Evolutionary conservation across 495 filamentous ascomycete species (phyloP), one percentile per base, ranked within the genome.

Genomic region (Parathielavia appendiculata): DNA sequence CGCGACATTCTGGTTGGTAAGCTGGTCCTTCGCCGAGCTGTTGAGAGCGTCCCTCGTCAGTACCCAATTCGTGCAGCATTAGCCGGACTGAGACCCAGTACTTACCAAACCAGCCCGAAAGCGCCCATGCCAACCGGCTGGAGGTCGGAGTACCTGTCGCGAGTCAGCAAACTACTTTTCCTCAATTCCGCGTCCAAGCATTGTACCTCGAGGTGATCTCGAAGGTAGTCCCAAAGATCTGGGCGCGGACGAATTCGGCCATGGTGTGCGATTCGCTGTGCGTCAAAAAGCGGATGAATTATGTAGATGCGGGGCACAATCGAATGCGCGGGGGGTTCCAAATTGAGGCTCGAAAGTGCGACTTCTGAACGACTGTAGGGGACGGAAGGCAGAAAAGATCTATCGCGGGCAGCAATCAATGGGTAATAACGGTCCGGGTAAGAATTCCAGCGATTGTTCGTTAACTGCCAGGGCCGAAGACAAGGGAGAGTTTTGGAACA

Each of bases 91-190:
- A 16, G 46, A 9, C 35, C 35, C 30, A 34, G 16, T 11, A 49
- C 82, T 62, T 86, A 98, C 93, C 93, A 98, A 66, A 98, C 93
- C 51, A 98, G 80, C 32, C 93, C 93, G 77, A 98, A 98, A 60
- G 93, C 93, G 63, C 93, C 93, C 93, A 98, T 98, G 69, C 93
- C 93, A 57, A 98, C 93, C 30, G 93, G 93, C 70, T 98, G 95
- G 63, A 98, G 81, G 74, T 98, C 93, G 45, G 95, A 92, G 72
- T 98, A 97, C 75, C 92, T 95, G 65, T 63, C 38, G 16, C 58
- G 32, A 14, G 54, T 68, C 52, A 72, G 53, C 39, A 66, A 59
- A 61, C 43, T 36, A 32, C 34, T 51, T 16, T 40, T 30, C 20
- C 63, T 60, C 59, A 60, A 38, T 40, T 59, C 46, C 20, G 36